Percentiles rank a stretch among this genome's conserved stretches.
Evolutionary conservation across 2,329 filamentous ascomycete genomes (phyloP).

Genomic region (Colletotrichum lindemuthianum): DNA sequence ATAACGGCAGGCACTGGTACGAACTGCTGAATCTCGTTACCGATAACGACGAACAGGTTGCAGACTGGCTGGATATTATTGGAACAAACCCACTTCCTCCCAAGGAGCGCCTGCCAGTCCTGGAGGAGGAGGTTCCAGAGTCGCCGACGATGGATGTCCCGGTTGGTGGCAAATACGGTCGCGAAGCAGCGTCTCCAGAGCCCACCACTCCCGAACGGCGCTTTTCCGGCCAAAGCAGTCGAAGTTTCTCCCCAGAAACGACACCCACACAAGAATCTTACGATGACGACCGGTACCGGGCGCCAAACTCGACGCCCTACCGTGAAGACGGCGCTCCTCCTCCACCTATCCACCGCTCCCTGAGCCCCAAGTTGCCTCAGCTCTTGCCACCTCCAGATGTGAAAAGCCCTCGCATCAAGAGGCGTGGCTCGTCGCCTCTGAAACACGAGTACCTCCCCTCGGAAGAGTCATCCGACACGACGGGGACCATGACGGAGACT

Average conservation of each 20-base stretch:
- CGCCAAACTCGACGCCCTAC: slow-evolving; percentile 48
- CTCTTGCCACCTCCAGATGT: slow-evolving; percentile 58
- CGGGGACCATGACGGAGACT: slow-evolving; percentile 63
- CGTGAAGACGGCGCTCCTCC: slow-evolving; percentile 67
- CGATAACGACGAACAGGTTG: slow-evolving; percentile 78
- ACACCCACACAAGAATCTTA: slow-evolving; percentile 51
- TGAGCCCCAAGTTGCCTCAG: slow-evolving; percentile 50
- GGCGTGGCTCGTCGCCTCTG: slow-evolving; percentile 88
- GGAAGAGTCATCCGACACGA: slow-evolving; percentile 69
- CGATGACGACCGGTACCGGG: slow-evolving; percentile 49
- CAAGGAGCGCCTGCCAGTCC: slow-evolving; percentile 46
- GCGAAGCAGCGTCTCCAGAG: slow-evolving; percentile 36
- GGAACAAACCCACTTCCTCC: slow-evolving; percentile 62
- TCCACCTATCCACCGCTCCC: slow-evolving; percentile 62
- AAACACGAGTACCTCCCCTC: slow-evolving; percentile 98
- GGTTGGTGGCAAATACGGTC: slow-evolving; percentile 29
- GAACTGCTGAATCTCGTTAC: slow-evolving; percentile 83
- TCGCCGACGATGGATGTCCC: slow-evolving; percentile 33
- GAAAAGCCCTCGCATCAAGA: slow-evolving; percentile 61
- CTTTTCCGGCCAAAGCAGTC: slow-evolving; percentile 45
- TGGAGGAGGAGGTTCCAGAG: slow-evolving; percentile 39
- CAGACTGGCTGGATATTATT: slow-evolving; percentile 90
- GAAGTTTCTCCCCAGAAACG: slow-evolving; percentile 45
- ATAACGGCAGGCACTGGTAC: slow-evolving; percentile 77
- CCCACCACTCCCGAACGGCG: slow-evolving; percentile 44